Conservation (phyloP, 805 yeast species). For the Myxozyma kluyveri region DNA sequence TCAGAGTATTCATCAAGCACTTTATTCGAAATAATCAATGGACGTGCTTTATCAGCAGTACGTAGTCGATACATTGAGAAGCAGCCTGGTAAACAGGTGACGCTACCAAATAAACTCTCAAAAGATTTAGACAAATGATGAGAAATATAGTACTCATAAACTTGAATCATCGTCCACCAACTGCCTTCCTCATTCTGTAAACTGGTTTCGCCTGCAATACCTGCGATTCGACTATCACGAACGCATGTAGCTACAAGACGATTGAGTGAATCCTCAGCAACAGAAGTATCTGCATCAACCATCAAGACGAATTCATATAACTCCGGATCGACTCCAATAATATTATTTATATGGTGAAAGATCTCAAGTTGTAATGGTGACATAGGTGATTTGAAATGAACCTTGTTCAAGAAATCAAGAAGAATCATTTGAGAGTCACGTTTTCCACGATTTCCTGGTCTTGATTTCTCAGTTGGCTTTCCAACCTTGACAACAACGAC, state of each 20-base stretch:
- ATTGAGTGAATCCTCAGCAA: conserved; percentile 52
- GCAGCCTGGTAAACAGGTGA: conserved; percentile 68
- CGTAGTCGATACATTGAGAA: conserved; percentile 53
- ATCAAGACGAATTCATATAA: conserved; percentile 54
- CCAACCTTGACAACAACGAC: conserved; percentile 57
- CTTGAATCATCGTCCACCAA: conserved; percentile 62
- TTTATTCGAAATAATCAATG: conserved; percentile 59
- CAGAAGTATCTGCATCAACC: conserved; percentile 65
- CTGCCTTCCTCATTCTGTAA: conserved; percentile 53
- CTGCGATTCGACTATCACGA: conserved; percentile 57
- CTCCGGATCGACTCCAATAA: conserved; percentile 61
- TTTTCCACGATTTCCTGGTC: conserved; percentile 64
- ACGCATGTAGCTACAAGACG: conserved; percentile 58
- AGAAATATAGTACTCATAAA: conserved; percentile 61
- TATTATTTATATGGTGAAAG: conserved; percentile 53
- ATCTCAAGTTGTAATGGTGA: conserved; percentile 55
- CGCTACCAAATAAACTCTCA: conserved; percentile 60
- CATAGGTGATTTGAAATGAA: conserved; percentile 60
- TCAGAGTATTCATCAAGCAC: conserved; percentile 57
- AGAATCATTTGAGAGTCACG: conserved; percentile 61
- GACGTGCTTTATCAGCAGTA: conserved; percentile 51
- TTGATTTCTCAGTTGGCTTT: conserved; percentile 49
- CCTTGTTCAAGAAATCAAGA: conserved; percentile 58
- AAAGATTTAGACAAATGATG: conserved; percentile 64
- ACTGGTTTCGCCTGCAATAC: conserved; percentile 63